Base-by-base conservation (phyloP, 2,329 filamentous ascomycete species). In the Xylariaceae sp. region DNA sequence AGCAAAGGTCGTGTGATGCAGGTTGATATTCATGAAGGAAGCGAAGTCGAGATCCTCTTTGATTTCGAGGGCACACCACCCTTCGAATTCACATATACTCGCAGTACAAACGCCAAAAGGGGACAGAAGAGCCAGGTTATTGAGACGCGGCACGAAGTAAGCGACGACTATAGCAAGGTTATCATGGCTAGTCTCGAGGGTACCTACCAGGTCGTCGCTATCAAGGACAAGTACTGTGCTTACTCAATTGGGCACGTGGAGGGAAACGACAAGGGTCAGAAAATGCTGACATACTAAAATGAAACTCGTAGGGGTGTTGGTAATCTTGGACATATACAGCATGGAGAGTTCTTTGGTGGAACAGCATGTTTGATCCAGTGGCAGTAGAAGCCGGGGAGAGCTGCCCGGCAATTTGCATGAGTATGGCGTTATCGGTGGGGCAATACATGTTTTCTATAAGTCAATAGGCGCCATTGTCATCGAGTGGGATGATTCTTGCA, bases 11-110 rank as follows among this genome's bases (percentile, higher is more conserved):
- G 85, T 60, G 87, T 91, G 57, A 85, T 87, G 6, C 87, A 90
- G 64, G 88, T 96, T 31, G 95, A 98, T 71, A 99, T 99, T 61
- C 96, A 98, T 73, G 94, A 99, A 78, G 95, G 95, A 65, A 92
- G 92, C 60, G 90, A 96, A 72, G 92, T 95, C 1, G 91, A 97
- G 71, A 92, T 99, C 49, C 78, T 92, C 6, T 98, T 99, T 67
- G 91, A 96, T 68, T 99, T 99, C 76, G 93, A 90, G 79, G 95
- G 96, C 54, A 93, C 91, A 5, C 92, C 95, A 60, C 95, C 95
- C 1, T 99, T 99, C 69, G 95, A 98, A 75, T 99, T 98, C 72
- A 97, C 94, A 55, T 98, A 96, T 74, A 98, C 92, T 17, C 84
- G 95, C 60, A 95, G 89, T 74, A 91, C 91, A 40, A 96, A 96